Base-by-base conservation (phyloP, 257 asterid species). In the Solanum medicagineum region DNA sequence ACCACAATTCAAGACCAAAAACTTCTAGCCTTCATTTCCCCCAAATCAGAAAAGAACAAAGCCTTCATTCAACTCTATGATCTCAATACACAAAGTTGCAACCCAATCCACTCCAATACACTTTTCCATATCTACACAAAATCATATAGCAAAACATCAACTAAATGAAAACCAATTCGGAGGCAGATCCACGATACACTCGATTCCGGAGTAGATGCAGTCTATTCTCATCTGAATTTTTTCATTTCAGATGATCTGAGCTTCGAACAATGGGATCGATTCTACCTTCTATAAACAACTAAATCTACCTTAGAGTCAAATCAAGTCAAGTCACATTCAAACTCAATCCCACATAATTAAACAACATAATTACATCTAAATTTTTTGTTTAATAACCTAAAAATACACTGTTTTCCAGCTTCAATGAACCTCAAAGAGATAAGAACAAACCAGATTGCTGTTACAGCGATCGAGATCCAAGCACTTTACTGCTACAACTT, bases 401-500 rank as follows among this genome's bases (percentile, higher is more conserved):
- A 56, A 32, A 32, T 32, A 13, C 22, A 66, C 47, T 66, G 22
- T 32, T 66, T 55, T 6, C 62, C 17, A 45, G 22, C n/a, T 51
- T 55, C 3, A 55, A 55, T 10, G 12, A 51, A 51, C 14, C 4
- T 10, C 54, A 2, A 69, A 69, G 79, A 8, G 79, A 49, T n/a
- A 84, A 24, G 9, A 51, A 91, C 92, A 74, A 86, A 97, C 99
- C 97, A 97, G 95, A 95, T 93, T 97, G 93, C 93, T 93, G 40
- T 93, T 92, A 94, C 99, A 97, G 75, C 99, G 98, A 95, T 97
- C 99, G 94, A 97, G 99, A 97, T 96, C 99, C 98, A 96, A 92
- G 84, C 94, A 93, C 92, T 96, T 96, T 73, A 96, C 95, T 2
- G 99, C 99, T 81, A 96, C 96, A 83, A 92, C 95, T 88, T 95